phyloP scores from a whole-genome alignment of 371 early-diverging fungal species.

The Fennellomyces sp. region DNA sequence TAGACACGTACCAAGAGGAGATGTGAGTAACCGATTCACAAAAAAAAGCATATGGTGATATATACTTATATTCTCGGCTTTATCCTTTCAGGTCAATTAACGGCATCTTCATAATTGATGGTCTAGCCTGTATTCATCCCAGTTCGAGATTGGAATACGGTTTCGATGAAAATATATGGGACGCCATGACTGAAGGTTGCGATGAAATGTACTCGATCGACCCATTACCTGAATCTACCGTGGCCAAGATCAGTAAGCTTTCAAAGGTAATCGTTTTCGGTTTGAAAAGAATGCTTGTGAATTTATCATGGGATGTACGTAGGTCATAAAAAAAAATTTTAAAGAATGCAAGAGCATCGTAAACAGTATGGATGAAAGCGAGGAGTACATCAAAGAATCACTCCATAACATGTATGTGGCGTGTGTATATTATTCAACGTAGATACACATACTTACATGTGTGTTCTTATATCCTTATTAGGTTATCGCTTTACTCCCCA shows the following conservation, averaged over 20 bases:
- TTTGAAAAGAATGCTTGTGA: neutral
- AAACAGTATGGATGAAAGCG: neutral
- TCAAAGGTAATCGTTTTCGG: neutral
- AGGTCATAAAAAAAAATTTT: neutral
- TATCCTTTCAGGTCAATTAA: neutral
- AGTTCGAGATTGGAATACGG: neutral
- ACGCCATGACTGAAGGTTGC: neutral
- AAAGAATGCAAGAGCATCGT: neutral
- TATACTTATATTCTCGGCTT: neutral
- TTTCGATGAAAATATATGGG: neutral
- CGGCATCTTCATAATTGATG: neutral
- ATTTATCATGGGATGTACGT: neutral
- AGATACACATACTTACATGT: neutral
- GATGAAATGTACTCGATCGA: neutral
- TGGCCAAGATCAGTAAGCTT: neutral
- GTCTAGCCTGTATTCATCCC: neutral
- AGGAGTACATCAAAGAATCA: neutral
- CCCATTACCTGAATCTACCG: neutral
- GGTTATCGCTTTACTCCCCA: neutral
- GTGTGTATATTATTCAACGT: neutral
- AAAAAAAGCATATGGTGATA: neutral
- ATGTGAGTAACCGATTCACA: neutral
- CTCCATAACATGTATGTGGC: neutral
- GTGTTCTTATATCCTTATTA: neutral
- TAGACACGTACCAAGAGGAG: neutral